These are phyloP conservation scores for Alternaria infectoria DNA, from an alignment of 2,329 filamentous ascomycete species.

Conservation along the genomic window DNA sequence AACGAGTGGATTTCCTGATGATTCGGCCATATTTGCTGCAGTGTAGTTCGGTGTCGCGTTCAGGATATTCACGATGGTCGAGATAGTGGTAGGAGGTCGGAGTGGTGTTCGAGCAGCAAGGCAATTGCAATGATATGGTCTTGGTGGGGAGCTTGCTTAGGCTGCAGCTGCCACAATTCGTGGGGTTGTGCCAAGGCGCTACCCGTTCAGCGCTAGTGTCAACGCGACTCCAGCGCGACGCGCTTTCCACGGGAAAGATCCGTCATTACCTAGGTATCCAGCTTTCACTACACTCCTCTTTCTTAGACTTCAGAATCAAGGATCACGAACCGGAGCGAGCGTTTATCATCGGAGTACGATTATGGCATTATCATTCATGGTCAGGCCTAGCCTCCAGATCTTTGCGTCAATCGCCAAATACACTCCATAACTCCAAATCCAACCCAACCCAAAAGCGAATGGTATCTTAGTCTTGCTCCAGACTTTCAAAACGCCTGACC, in stretches of 20 bases:
- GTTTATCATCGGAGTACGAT: background rate
- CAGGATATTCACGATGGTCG: background rate
- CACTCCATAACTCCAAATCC: constrained; percentile 7
- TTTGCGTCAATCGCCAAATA: background rate
- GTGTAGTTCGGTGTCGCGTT: background rate
- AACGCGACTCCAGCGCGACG: constrained; percentile 10
- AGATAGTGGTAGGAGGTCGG: background rate
- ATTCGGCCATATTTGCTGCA: constrained; percentile 42
- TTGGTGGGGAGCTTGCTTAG: constrained; percentile 18
- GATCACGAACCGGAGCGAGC: background rate
- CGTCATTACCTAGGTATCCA: no score
- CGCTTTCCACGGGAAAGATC: background rate
- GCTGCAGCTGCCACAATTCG: constrained; percentile 16
- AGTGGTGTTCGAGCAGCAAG: background rate
- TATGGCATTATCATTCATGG: background rate
- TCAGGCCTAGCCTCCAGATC: background rate
- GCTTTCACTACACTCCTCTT: background rate
- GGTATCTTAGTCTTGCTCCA: constrained; percentile 21
- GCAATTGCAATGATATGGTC: constrained; percentile 7
- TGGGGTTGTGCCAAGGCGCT: constrained; percentile 15
- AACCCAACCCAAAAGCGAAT: constrained; percentile 11
- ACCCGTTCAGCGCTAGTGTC: background rate
- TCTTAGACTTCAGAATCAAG: background rate
- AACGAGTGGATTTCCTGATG: constrained; percentile 51
- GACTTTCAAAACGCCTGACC: constrained; percentile 17